These are phyloP conservation scores for Alternaria gansuensis DNA, from an alignment of 2,329 filamentous ascomycete genomes.

Conservation along the genomic window DNA sequence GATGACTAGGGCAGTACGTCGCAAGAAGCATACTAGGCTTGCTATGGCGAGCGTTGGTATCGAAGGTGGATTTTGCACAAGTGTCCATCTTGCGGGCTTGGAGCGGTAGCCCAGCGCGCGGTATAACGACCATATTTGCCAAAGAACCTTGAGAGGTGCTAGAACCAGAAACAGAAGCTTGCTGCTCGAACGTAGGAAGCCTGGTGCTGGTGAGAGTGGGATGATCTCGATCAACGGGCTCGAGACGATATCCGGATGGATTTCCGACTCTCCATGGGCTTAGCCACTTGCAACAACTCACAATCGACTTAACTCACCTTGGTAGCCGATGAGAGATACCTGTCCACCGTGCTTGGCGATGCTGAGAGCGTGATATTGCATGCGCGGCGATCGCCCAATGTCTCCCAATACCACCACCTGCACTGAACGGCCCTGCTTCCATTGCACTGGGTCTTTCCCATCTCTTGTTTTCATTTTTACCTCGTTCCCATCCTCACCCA, in stretches of 20 bases:
- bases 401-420: conserved; percentile 94
- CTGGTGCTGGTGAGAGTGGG: conserved; percentile 73
- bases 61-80: conserved; percentile 93
- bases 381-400: conserved; percentile 92
- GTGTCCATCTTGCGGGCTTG: conserved; percentile 80
- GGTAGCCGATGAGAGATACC: conserved; percentile 88
- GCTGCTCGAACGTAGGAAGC: conserved; percentile 70
- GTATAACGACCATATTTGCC: conserved; percentile 79
- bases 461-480: conserved; percentile 32
- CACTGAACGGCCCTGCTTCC: conserved; percentile 61
- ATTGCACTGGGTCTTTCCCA: conserved; percentile 32
- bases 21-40: conserved; percentile 74
- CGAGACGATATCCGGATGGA: conserved; percentile 78
- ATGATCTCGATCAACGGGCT: conserved; percentile 75
- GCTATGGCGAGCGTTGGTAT: conserved; percentile 88
- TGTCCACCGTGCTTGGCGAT: conserved; percentile 81
- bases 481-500: conserved; percentile 40
- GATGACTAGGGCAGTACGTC: conserved; percentile 83
- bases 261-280: conserved; percentile 70
- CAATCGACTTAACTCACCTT: conserved; percentile 62
- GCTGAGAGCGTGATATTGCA: conserved; percentile 98
- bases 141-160: conserved; percentile 84
- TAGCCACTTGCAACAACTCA: neutral
- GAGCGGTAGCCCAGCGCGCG: conserved; percentile 76
- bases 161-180: conserved; percentile 78